Evolutionary conservation across 805 yeast species (phyloP).

Genomic region (Lipomyces spencermartinsiae): DNA sequence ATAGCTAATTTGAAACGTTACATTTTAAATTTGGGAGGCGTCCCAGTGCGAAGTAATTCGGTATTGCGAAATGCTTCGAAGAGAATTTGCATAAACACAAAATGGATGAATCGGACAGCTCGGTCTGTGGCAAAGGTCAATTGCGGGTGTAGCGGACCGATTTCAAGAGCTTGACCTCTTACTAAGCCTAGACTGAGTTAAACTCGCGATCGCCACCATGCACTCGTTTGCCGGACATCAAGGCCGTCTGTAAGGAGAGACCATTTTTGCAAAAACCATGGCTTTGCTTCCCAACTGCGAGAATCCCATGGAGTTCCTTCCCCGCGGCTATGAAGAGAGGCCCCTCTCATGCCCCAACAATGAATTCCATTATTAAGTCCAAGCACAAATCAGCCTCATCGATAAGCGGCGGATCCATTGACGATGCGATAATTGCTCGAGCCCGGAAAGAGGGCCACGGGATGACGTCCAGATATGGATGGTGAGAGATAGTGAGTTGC

Average conservation of each 20-base stretch:
- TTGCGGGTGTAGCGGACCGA: conserved; percentile 5
- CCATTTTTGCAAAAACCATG: conserved; percentile 3
- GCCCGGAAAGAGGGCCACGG: conserved; percentile 1
- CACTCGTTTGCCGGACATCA: conserved; percentile 5
- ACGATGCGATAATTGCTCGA: conserved; percentile 4
- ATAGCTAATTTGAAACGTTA: not conserved
- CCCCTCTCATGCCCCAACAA: conserved; percentile 5
- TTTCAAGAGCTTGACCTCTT: conserved; percentile 1
- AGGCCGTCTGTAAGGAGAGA: conserved; percentile 2
- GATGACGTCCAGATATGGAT: not conserved
- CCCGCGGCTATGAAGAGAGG: conserved; percentile 3
- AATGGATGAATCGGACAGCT: conserved; percentile 1
- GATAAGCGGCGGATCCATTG: conserved; percentile 5
- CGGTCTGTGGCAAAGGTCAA: conserved; percentile 5
- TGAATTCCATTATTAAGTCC: conserved; percentile 3
- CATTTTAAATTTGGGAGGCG: not conserved
- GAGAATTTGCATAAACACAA: conserved; percentile 1
- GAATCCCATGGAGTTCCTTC: conserved; percentile 4
- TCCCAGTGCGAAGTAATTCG: conserved; percentile 4
- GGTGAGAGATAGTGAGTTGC: conserved; percentile 1
- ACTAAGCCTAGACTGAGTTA: conserved; percentile 1
- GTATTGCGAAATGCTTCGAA: not conserved
- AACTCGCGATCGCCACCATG: conserved; percentile 5
- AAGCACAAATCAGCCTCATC: conserved; percentile 4
- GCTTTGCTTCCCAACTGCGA: conserved; percentile 5